Evolutionary conservation across 805 yeast species (phyloP), one percentile per base, ranked within the genome.

Genomic region (Saccharomycopsis oosterbeekiorum): DNA sequence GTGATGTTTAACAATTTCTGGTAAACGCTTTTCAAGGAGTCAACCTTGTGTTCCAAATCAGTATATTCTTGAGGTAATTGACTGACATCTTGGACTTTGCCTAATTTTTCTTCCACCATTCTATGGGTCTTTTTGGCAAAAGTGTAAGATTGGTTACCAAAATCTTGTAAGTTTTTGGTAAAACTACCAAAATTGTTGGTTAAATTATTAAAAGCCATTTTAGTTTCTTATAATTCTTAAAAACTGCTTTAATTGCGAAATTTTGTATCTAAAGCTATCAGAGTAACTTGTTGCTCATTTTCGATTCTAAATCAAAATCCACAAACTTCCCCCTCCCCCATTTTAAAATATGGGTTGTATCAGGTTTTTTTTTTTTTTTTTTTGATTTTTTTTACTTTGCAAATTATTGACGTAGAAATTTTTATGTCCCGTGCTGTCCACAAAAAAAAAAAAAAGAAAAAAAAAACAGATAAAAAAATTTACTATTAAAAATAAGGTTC

Each of bases 21-120:
- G 77, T 86, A 88, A 61, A 88, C 84, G 56, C 79, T 74, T 75
- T 86, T 84, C 72, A 89, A 79, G 62, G 87, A 81, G 67, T 89
- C 96, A 62, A 88, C 82, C 68, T 83, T 84, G 65, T 78, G 76
- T 73, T 89, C 96, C 66, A 89, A 80, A 63, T 84, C 85, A 59
- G 85, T 75, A 71, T 88, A 89, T 71, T 89, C 96, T 62, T 84
- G 83, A 39, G 96, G 96, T 65, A 89, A 79, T 70, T 89, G 92
- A 60, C 93, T 86, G 57, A 88, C 86, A 70, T 89, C 96, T 59
- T 86, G 89, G 43, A 85, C 88, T 66, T 85, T 83, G 56, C 96
- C 96, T 34, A 89, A 80, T 67, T 76, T 81, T 73, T 89, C 96
- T 73, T 88, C 93, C 55, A 89, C 82, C 71, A 86, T 71, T 64